phyloP scores from a whole-genome alignment of 192 early-diverging fungal genomes.

The Entomortierella chlamydospora region DNA sequence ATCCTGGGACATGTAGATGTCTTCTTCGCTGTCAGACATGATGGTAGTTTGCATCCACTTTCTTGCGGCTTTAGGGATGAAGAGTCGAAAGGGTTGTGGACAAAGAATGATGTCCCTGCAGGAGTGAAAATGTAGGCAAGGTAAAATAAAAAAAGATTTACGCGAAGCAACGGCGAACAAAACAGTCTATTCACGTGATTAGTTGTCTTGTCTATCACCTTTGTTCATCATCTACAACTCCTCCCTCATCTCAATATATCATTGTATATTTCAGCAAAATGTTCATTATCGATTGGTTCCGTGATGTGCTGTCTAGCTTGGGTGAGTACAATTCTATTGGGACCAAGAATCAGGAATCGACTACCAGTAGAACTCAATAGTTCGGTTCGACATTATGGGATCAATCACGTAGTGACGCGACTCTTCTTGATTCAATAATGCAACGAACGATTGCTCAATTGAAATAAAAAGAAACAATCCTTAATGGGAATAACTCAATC shows the following conservation, averaged over 20 bases:
- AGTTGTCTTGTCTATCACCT: background rate
- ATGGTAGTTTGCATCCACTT: background rate
- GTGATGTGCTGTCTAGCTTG: slow-evolving; percentile 88
- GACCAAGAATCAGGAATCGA: background rate
- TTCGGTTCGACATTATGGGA: background rate
- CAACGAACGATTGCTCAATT: too few relatives aligned
- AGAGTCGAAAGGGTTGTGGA: background rate
- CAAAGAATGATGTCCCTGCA: background rate
- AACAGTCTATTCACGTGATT: slow-evolving; percentile 2
- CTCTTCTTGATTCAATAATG: background rate
- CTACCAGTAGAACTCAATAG: background rate
- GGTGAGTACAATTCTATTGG: slow-evolving; percentile 70
- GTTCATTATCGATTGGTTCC: slow-evolving; percentile 99
- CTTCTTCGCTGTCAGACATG: slow-evolving; percentile 46
- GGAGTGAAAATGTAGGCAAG: background rate
- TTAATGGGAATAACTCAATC: too few relatives aligned
- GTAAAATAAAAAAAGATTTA: background rate
- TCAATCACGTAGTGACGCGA: background rate
- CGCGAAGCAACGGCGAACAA: background rate
- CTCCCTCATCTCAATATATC: background rate
- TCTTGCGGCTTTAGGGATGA: background rate
- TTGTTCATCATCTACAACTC: background rate
- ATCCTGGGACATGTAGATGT: slow-evolving; percentile 49
- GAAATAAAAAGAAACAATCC: too few relatives aligned
- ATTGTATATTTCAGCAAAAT: slow-evolving; percentile 57